These are phyloP conservation scores for Aciculosporium take DNA, from an alignment of 2,329 filamentous ascomycete genomes.

Conservation along the genomic window DNA sequence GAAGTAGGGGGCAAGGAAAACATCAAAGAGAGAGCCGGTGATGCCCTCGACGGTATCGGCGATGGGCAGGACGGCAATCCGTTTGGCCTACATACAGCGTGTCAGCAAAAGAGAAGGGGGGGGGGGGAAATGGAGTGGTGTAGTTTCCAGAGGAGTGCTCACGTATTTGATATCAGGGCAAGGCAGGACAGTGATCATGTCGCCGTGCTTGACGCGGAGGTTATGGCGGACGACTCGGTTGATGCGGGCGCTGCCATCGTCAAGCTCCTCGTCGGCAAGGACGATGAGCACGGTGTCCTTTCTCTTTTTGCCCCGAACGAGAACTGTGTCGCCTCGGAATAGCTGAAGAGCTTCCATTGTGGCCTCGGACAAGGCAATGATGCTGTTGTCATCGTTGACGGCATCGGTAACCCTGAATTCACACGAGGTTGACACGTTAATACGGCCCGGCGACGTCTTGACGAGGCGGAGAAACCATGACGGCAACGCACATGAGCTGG, in stretches of 20 bases:
- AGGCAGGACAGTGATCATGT: conserved; percentile 91
- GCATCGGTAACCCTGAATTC: conserved; percentile 82
- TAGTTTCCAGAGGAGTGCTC: conserved; percentile 25
- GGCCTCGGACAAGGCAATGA: conserved; percentile 94
- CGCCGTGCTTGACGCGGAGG: conserved; percentile 93
- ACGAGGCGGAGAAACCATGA: not conserved
- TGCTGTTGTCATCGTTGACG: conserved; percentile 98
- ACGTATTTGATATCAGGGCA: conserved; percentile 99
- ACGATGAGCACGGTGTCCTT: conserved; percentile 98
- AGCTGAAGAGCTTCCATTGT: conserved; percentile 98
- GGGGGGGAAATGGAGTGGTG: too few relatives aligned
- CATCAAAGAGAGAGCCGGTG: conserved; percentile 94
- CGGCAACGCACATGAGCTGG: conserved; percentile 68
- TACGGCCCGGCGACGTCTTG: not conserved
- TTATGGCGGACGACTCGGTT: conserved; percentile 99
- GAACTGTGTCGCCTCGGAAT: conserved; percentile 95
- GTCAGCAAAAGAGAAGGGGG: conserved; percentile 5
- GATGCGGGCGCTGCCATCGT: conserved; percentile 92
- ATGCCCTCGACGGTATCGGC: conserved; percentile 96
- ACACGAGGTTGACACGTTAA: not conserved
- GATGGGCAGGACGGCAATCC: conserved; percentile 94
- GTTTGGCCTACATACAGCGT: conserved; percentile 59
- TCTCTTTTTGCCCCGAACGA: conserved; percentile 98
- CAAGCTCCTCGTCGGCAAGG: conserved; percentile 89
- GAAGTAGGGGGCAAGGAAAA: conserved; percentile 99